Evolutionary conservation across 106 monocot genomes (phyloP).

Genomic region (Dendrobium officinale): DNA sequence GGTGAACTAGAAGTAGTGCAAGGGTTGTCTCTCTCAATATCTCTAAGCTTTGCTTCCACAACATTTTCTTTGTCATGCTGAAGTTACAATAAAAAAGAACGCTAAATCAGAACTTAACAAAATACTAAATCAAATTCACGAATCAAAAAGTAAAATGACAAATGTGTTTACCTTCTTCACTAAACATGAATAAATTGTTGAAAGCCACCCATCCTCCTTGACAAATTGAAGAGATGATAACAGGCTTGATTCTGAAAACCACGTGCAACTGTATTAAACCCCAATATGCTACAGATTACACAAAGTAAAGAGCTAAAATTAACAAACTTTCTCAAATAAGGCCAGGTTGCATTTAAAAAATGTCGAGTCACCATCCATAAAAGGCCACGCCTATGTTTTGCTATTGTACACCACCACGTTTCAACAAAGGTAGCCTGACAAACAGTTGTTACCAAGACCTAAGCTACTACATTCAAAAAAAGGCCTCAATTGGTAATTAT

Average conservation of each 20-base stretch:
- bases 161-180: slow-evolving; percentile 75
- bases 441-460: background rate
- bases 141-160: background rate
- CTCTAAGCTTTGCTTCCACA: slow-evolving; percentile 75
- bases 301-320: background rate
- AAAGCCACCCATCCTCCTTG: slow-evolving; percentile 80
- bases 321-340: background rate
- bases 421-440: background rate
- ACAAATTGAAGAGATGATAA: slow-evolving; percentile 78
- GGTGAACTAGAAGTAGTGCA: slow-evolving; percentile 28
- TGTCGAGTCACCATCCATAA: no score
- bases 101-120: background rate
- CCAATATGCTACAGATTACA: background rate
- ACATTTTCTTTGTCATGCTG: slow-evolving; percentile 83
- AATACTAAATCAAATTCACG: background rate
- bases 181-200: slow-evolving; percentile 86
- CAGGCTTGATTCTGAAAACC: slow-evolving; percentile 62
- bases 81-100: slow-evolving; percentile 13
- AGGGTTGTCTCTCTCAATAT: slow-evolving; percentile 63
- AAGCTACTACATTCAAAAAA: background rate
- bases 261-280: slow-evolving; percentile 4
- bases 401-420: background rate
- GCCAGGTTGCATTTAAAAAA: background rate
- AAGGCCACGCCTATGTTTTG: background rate
- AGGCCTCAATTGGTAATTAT: no score